Evolutionary conservation across 306 rosid genomes (phyloP), one percentile per base, ranked within the genome.

Genomic region (Amphicarpaea edgeworthii): DNA sequence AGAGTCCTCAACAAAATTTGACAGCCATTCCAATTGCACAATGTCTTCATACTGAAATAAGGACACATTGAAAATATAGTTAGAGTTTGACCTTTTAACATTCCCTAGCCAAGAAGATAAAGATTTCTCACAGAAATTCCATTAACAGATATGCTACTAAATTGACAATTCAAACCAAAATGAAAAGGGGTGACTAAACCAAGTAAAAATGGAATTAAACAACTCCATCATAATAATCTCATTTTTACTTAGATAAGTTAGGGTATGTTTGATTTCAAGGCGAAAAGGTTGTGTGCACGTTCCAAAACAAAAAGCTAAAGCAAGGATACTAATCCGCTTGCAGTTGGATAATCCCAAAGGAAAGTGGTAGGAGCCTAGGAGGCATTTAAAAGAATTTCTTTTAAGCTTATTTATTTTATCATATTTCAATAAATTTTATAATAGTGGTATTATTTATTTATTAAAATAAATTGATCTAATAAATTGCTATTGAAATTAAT

Each of bases 11-110:
- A 84, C 90, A 72, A 90, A 84, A 42, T 68, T 85, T 41, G 95
- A 87, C 7, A 90, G 77, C 95, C 95, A 90, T 70, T 90, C 95
- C 77, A 90, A 77, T 61, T 90, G 90, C 15, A 86, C 89, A 81
- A 92, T 78, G 59, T 92, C 95, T 16, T 88, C 97, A 63, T 79
- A 81, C 97, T 92, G 91, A 45, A 70, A 63, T 20, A 38, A 46
- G 8, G 50, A 54, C 69, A 59, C 10, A 51, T 28, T 5, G 42
- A 51, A 14, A 51, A 14, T 54, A 66, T n/a, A 37, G 67, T 77
- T 65, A 72, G 45, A 15, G 34, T 41, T 34, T 34, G 5, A 38
- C 12, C n/a, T n/a, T 38, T 23, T 32, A 68, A 4, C 21, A 14
- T 67, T 24, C 69, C 28, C 14, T 16, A 38, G 16, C 47, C 30